Evolutionary conservation across 1,139 yeast species (phyloP).

Genomic region (Geotrichum reessii): DNA sequence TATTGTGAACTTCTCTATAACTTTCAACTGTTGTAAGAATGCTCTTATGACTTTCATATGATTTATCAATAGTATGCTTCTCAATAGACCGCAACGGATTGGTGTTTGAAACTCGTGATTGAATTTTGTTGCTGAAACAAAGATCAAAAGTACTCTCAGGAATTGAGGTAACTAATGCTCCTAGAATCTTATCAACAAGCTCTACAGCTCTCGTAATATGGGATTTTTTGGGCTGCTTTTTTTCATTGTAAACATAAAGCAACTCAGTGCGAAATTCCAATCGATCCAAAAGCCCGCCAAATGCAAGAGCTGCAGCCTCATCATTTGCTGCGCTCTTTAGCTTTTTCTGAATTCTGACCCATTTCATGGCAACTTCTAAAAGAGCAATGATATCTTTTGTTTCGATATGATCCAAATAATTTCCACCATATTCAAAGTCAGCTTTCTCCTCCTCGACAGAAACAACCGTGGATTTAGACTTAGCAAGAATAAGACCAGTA

Average conservation of each 20-base stretch:
- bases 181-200: slow-evolving; percentile 8
- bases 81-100: slow-evolving; percentile 31
- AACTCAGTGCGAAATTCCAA: slow-evolving; percentile 23
- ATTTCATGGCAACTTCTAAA: slow-evolving; percentile 24
- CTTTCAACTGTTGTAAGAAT: slow-evolving; percentile 25
- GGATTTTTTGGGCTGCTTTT: slow-evolving; percentile 17
- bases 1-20: slow-evolving; percentile 21
- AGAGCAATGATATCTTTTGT: slow-evolving; percentile 23
- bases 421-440: slow-evolving; percentile 15
- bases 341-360: slow-evolving; percentile 14
- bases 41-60: slow-evolving; percentile 23
- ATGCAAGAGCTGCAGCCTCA: slow-evolving; percentile 10
- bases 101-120: slow-evolving; percentile 29
- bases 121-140: slow-evolving; percentile 27
- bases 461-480: slow-evolving; percentile 1
- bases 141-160: slow-evolving; percentile 3
- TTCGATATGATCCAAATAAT: slow-evolving; percentile 25
- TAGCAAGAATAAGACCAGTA: slow-evolving; percentile 11
- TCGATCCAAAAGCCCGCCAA: slow-evolving; percentile 18
- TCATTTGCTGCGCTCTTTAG: background rate
- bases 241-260: slow-evolving; percentile 23
- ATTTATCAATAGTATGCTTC: slow-evolving; percentile 21
- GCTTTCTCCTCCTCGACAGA: slow-evolving; percentile 15
- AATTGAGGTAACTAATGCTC: background rate
- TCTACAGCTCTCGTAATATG: slow-evolving; percentile 11